phyloP scores from a whole-genome alignment of 768 basidiomycete genomes.

The Cystobasidiopsis lactophilus region DNA sequence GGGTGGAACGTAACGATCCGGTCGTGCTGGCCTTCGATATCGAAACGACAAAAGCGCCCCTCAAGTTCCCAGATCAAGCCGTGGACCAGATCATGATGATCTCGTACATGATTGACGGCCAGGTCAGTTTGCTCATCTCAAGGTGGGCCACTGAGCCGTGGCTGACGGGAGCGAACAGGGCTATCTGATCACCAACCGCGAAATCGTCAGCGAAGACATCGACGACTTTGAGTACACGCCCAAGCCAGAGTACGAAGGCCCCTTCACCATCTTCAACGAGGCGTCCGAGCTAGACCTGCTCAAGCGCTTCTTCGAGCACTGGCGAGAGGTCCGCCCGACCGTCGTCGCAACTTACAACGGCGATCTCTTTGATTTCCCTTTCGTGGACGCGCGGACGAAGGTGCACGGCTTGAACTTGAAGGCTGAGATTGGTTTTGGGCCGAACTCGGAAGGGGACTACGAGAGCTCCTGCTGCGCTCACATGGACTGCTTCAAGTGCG shows the following conservation, averaged over 20 bases:
- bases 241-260: conserved; percentile 90
- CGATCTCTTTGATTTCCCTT: conserved; percentile 98
- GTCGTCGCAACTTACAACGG: conserved; percentile 98
- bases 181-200: conserved; percentile 88
- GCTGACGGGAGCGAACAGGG: conserved; percentile 28
- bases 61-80: conserved; percentile 89
- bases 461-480: conserved; percentile 80
- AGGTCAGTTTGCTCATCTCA: conserved; percentile 22
- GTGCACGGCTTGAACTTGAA: conserved; percentile 91
- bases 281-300: conserved; percentile 37
- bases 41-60: conserved; percentile 96
- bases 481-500: conserved; percentile 85
- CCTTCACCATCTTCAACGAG: conserved; percentile 73
- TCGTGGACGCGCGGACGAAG: conserved; percentile 64
- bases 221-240: conserved; percentile 98
- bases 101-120: conserved; percentile 97
- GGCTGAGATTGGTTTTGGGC: conserved; percentile 73
- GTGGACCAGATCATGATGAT: conserved; percentile 99
- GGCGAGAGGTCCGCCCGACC: conserved; percentile 79
- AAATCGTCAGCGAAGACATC: conserved; percentile 91
- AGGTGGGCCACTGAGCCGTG: too few relatives aligned
- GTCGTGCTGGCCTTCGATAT: conserved; percentile 99
- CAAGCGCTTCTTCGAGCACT: conserved; percentile 68
- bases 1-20: conserved; percentile 94
- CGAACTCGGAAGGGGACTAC: conserved; percentile 81